A percentile compares a stretch with the other conserved stretches of the same genome.
Evolutionary conservation across 2,329 filamentous ascomycete genomes (phyloP).

Genomic region (Diaporthe aspalathi): DNA sequence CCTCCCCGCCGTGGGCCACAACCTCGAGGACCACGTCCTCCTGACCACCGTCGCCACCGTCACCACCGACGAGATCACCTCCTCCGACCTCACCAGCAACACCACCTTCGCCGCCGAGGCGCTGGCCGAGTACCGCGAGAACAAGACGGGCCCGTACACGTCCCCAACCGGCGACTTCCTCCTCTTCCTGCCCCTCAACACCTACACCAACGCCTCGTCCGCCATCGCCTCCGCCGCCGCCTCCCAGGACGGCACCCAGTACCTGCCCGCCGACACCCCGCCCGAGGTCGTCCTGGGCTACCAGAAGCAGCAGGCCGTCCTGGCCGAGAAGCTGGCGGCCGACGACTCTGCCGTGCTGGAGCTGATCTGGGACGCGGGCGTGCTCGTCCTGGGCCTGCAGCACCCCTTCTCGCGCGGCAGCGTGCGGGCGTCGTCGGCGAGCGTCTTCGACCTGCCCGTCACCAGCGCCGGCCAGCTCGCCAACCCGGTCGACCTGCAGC

Average conservation of each 20-base stretch:
- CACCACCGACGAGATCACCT: slow-evolving; percentile 36
- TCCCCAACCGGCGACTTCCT: slow-evolving; percentile 45
- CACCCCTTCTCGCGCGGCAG: slow-evolving; percentile 64
- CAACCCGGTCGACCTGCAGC: slow-evolving; percentile 64
- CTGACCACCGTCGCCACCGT: slow-evolving; percentile 33
- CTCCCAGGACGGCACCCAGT: slow-evolving; percentile 42
- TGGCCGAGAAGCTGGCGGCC: slow-evolving; percentile 40
- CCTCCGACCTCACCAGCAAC: slow-evolving; percentile 42
- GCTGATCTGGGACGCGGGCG: slow-evolving; percentile 37
- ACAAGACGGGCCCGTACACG: slow-evolving; percentile 47
- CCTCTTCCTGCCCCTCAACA: slow-evolving; percentile 35
- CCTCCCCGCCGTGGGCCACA: slow-evolving; percentile 69
- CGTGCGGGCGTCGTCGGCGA: slow-evolving; percentile 62
- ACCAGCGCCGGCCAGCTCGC: slow-evolving; percentile 56
- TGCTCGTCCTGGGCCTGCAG: slow-evolving; percentile 41
- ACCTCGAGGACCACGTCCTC: slow-evolving; percentile 52
- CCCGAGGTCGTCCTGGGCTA: slow-evolving; percentile 44
- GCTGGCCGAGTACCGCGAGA: slow-evolving; percentile 42
- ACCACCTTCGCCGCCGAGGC: slow-evolving; percentile 45
- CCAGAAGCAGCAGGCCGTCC: slow-evolving; percentile 44
- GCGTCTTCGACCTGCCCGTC: slow-evolving; percentile 50
- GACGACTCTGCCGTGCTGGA: slow-evolving; percentile 45
- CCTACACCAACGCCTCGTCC: slow-evolving; percentile 20
- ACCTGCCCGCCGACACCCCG: slow-evolving; percentile 40
- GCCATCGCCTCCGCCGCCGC: slow-evolving; percentile 39